A percentile compares a stretch with the other conserved stretches of the same genome.
Evolutionary conservation across 106 monocot genomes (phyloP).

Genomic region (Narthecium ossifragum): DNA sequence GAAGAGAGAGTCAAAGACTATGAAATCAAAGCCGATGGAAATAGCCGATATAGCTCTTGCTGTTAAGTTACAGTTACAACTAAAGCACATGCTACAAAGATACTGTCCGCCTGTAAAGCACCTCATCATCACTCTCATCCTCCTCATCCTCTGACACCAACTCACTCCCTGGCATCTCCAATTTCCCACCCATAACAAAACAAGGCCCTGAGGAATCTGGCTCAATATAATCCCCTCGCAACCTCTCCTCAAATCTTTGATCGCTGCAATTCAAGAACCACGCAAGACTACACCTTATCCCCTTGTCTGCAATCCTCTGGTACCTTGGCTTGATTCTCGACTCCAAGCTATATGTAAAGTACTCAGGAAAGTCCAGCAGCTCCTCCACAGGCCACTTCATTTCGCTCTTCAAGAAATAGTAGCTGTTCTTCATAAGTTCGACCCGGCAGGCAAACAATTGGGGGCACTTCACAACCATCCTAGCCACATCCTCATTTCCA

Average conservation of each 20-base stretch:
- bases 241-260: conserved; percentile 40
- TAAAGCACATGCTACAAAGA: conserved; percentile 17
- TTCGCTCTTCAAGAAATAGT: conserved; percentile 42
- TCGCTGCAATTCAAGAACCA: conserved; percentile 50
- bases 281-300: conserved; percentile 29
- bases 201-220: conserved; percentile 24
- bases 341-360: conserved; percentile 44
- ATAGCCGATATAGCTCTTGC: too few species aligned
- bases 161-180: conserved; percentile 26
- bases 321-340: conserved; percentile 34
- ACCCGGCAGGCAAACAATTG: conserved; percentile 21
- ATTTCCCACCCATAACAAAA: conserved; percentile 37
- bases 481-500: conserved; percentile 24
- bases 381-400: conserved; percentile 25
- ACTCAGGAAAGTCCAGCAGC: conserved; percentile 39
- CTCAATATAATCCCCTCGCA: conserved; percentile 34
- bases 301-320: conserved; percentile 25
- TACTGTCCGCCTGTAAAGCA: conserved; percentile 34
- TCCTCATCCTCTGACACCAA: conserved; percentile 21
- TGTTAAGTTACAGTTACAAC: too few species aligned
- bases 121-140: conserved; percentile 31
- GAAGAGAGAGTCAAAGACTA: too few species aligned
- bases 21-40: too few species aligned
- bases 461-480: conserved; percentile 37
- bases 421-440: conserved; percentile 43